Evolutionary conservation across 2,329 filamentous ascomycete species (phyloP), one percentile per base, ranked within the genome.

Genomic region (Lachnellula occidentalis): DNA sequence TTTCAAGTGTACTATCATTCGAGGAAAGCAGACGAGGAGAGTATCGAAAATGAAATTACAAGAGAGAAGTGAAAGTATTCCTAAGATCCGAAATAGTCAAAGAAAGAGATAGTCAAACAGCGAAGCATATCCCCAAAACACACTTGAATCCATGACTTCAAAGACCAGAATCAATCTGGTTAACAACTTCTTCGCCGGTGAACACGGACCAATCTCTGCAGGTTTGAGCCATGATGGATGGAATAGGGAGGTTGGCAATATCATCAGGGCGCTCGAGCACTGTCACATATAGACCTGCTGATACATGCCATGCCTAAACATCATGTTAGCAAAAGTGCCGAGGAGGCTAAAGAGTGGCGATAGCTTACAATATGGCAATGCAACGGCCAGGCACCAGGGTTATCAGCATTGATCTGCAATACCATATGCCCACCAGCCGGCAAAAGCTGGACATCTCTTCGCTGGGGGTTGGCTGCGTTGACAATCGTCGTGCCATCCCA

Each of bases 361-460:
- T 8, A 27, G 27, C 27, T 31, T 31, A 31, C 74, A 5, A 78
- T 74, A 55, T 78, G 76, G 11, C 75, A 77, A 54, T 77, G 75
- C 45, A 79, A 66, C 1, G 76, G 74, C 77, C 78, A 81, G 2
- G 79, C 67, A 2, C 78, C 78, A 1, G 78, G 77, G 59, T 80
- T 80, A 53, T 80, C 75, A 4, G 72, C 70, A 5, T 70, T 64
- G 63, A 76, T 74, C 34, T 78, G 77, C 15, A 76, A 48, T 5
- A 76, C 71, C 11, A 75, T 61, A 60, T 76, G 72, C n/a, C 64
- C 68, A 27, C 69, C 66, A 34, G 70, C 66, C 1, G 72, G 72
- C 3, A 81, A 61, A 4, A 77, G 71, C 34, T 78, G 71, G 0
- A 76, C 76, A 61, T 82, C 79, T 21, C 79, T 71, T n/a, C 78